Evolutionary conservation across 1,284 basidiomycete species (phyloP), one percentile per base, ranked within the genome.

Genomic region (Leccinum proliferum): DNA sequence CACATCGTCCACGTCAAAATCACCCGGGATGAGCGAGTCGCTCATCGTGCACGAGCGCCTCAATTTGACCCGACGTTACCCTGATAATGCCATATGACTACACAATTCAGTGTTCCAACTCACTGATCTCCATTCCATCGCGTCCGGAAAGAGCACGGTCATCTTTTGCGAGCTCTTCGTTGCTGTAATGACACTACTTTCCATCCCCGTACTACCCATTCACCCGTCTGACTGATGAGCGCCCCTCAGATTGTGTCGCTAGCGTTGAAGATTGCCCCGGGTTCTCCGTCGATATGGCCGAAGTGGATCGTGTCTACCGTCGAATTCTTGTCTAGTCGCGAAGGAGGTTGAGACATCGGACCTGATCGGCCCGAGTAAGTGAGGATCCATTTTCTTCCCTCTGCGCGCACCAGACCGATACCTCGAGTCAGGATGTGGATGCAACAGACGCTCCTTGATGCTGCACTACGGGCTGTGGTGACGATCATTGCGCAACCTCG

Each of bases 1-100:
- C 93, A 95, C 71, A 96, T 92, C 0, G 85, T 89, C 1, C 92
- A 94, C 72, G 91, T 94, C 64, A 96, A 96, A 82, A 93, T 95
- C 68, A 86, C 90, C 18, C 80, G 93, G 66, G 93, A 95, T 72
- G 94, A 93, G 93, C 94, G 70, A 67, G 87, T 74, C 12, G 4
- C 25, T 9, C 8, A 34, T 15, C 61, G 6, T 43, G n/a, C 60
- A 43, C 39, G 6, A 21, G 7, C 14, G 8, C 32, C 11, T 59
- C 57, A 48, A 43, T 35, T 66, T 66, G 34, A 72, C 61, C 21
- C 29, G 37, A 55, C 59, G 12, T 60, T 60, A 91, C 0, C 66
- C 74, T 35, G 83, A 86, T 53, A 78, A 86, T 64, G 78, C 78
- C 2, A 69, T 77, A 41, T 72, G 77, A 25, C 77, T 93, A 32